Evolutionary conservation across 148 eudicot species (phyloP), one percentile per base, ranked within the genome.

Genomic region (Rhododendron henanense): DNA sequence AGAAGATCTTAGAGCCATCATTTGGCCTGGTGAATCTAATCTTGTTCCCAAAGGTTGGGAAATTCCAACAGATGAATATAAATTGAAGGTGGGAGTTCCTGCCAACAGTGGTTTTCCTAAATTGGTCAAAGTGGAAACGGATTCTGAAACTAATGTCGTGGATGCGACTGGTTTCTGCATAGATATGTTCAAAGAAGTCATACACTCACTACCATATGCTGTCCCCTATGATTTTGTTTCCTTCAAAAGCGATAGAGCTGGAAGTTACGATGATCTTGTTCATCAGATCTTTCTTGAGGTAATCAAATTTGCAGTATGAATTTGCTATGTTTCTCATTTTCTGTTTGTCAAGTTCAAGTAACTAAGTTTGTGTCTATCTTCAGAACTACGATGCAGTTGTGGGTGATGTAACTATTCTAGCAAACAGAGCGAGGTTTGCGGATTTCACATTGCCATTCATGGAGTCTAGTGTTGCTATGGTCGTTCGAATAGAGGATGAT

Each of bases 381-480:
- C 89, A 93, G 98, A 87, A 85, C 0, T 94, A 44, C 71, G 94
- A 95, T 79, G 94, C 87, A 0, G 94, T 89, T 35, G 92, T 92
- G 47, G 98, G 98, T 0, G 96, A 94, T 74, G 63, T 89, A 31
- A 89, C 98, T 0, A 93, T 95, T 55, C 15, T 87, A 31, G 91
- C 92, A 25, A 83, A 91, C 28, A 88, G 98, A 74, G 85, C 95
- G 4, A 23, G 4, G 15, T 77, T 37, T 25, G 94, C 91, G 4
- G 98, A 95, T 75, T 95, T 92, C 63, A 85, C 96, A 21, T 86
- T 94, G 74, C 98, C 97, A 47, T 95, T 71, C 85, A 89, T 89
- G 15, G 94, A 95, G 85, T 92, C 94, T 10, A 96, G 96, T 6
- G 93, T 95, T 4, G 81, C 89, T 1, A 87, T 91, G 91, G 50